Evolutionary conservation across 768 basidiomycete genomes (phyloP).

Genomic region (Tricholoma bakamatsutake): DNA sequence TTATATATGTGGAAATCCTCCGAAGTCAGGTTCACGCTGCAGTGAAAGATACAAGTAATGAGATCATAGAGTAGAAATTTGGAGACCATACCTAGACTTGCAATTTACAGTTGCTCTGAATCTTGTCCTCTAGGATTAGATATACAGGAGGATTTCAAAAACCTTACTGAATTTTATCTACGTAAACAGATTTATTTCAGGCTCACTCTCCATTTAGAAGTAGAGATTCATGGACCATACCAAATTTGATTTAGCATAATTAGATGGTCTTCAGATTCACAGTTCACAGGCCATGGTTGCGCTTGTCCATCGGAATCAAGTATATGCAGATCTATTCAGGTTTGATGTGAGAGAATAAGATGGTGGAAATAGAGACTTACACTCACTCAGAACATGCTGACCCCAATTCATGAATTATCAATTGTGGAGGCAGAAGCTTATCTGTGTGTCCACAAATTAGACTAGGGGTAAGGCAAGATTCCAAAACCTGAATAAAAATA

Average conservation of each 20-base stretch:
- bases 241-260: not conserved
- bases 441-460: not conserved
- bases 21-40: too few species aligned
- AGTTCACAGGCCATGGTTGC: not conserved
- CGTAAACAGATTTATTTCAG: not conserved
- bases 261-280: not conserved
- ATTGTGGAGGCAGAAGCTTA: not conserved
- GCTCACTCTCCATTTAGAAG: not conserved
- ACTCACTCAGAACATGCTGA: not conserved
- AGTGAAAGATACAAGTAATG: too few species aligned
- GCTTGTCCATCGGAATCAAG: not conserved
- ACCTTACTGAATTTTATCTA: not conserved
- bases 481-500: not conserved
- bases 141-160: not conserved
- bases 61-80: not conserved
- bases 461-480: not conserved
- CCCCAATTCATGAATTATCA: not conserved
- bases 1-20: too few species aligned
- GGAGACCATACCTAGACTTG: not conserved
- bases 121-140: not conserved
- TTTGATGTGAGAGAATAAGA: not conserved
- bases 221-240: not conserved
- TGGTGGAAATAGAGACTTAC: not conserved
- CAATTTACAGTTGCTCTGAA: not conserved
- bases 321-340: not conserved